phyloP scores from a whole-genome alignment of 1,284 basidiomycete species.

The Hypsizygus ulmarius region DNA sequence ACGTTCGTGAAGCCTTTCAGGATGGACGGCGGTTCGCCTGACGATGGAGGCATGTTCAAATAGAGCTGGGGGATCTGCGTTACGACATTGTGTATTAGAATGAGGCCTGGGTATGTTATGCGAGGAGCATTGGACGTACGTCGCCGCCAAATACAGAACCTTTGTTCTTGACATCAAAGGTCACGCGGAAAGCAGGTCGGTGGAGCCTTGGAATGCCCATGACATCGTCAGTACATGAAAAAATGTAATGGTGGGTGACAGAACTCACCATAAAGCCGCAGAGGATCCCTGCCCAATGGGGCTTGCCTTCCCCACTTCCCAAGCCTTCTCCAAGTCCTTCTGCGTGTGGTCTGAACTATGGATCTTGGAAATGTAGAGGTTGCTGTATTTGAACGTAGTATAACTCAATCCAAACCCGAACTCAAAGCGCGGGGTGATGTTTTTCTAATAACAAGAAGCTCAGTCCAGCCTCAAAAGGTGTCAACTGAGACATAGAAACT shows the following conservation, averaged over 20 bases:
- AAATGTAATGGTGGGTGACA: constrained; percentile 2
- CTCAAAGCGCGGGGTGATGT: constrained; percentile 63
- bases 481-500: constrained; percentile 23
- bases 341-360: constrained; percentile 31
- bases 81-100: background rate
- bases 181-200: constrained; percentile 54
- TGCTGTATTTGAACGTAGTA: constrained; percentile 71
- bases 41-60: constrained; percentile 52
- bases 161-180: constrained; percentile 58
- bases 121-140: constrained; percentile 11
- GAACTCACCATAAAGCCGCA: constrained; percentile 48
- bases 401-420: constrained; percentile 88
- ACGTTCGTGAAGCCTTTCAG: constrained; percentile 68
- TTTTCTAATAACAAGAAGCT: constrained; percentile 30
- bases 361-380: constrained; percentile 46
- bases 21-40: constrained; percentile 58
- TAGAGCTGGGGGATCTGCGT: constrained; percentile 64
- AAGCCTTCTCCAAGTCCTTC: constrained; percentile 42
- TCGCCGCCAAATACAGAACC: constrained; percentile 46
- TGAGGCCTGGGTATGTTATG: background rate
- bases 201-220: constrained; percentile 48
- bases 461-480: background rate
- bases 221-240: background rate
- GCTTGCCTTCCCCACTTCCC: constrained; percentile 51
- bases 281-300: constrained; percentile 50